These are phyloP conservation scores for Medicago arabica DNA, from an alignment of 306 rosid species.

Conservation along the genomic window DNA sequence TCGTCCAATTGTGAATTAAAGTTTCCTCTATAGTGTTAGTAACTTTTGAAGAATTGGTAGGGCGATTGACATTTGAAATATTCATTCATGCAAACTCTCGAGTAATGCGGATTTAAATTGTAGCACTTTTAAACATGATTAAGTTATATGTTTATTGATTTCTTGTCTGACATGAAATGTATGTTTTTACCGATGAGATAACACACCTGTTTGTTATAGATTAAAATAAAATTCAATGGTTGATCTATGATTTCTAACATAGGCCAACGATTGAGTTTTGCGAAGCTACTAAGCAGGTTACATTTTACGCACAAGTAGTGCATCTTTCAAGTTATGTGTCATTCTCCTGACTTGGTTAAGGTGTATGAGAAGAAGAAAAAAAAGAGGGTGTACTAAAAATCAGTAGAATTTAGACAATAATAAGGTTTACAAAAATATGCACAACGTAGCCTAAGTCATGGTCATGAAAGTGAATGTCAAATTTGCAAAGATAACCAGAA, in stretches of 20 bases:
- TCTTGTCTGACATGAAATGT: slow-evolving; percentile 1
- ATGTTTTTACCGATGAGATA: slow-evolving; percentile 5
- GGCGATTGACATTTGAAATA: no score
- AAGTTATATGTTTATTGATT: not conserved
- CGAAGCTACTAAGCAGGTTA: not conserved
- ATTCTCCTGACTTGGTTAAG: not conserved
- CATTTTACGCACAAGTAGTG: not conserved
- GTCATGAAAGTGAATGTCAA: slow-evolving; percentile 36
- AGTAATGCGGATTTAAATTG: not conserved
- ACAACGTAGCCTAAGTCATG: slow-evolving; percentile 1
- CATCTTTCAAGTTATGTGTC: not conserved
- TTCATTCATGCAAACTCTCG: not conserved
- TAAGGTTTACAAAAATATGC: slow-evolving; percentile 24
- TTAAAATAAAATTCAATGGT: no score
- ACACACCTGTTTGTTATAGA: no score
- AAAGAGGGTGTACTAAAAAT: not conserved
- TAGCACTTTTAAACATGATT: not conserved
- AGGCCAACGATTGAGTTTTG: not conserved
- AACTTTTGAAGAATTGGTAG: not conserved
- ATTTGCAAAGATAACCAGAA: slow-evolving; percentile 38
- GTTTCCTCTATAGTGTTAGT: not conserved
- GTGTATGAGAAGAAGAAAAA: not conserved
- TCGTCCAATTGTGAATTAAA: not conserved
- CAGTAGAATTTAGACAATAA: slow-evolving; percentile 14
- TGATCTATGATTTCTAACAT: not conserved